These are phyloP conservation scores for Colletotrichum australisinense DNA, from an alignment of 2,329 filamentous ascomycete species.

Conservation along the genomic window DNA sequence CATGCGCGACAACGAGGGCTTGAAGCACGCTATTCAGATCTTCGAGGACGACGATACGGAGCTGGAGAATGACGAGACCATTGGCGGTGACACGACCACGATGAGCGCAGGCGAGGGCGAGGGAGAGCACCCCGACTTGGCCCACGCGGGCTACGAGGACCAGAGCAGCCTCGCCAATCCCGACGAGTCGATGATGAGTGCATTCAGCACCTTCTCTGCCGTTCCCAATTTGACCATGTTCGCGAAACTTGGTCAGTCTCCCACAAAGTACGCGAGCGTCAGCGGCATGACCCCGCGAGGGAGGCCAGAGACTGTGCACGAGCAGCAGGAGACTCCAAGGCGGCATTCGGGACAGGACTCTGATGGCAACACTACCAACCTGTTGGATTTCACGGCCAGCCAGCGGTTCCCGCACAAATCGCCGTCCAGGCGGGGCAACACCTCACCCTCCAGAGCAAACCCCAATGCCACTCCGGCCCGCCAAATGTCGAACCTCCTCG, in stretches of 20 bases:
- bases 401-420: conserved; percentile 61
- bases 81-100: conserved; percentile 30
- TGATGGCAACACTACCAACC: conserved; percentile 74
- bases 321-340: conserved; percentile 46
- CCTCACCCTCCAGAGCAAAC: conserved; percentile 33
- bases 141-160: conserved; percentile 44
- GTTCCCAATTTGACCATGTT: conserved; percentile 90
- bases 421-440: conserved; percentile 52
- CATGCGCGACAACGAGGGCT: conserved; percentile 64
- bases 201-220: conserved; percentile 89
- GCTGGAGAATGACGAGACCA: conserved; percentile 24
- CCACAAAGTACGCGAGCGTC: conserved; percentile 61
- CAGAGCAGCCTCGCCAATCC: conserved; percentile 58
- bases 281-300: conserved; percentile 53
- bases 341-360: conserved; percentile 56
- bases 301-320: conserved; percentile 48
- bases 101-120: conserved; percentile 37
- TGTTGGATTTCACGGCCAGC: conserved; percentile 91
- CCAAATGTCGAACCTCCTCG: conserved; percentile 77
- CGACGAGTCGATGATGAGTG: conserved; percentile 82
- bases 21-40: conserved; percentile 70
- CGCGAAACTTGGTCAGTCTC: conserved; percentile 76
- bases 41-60: conserved; percentile 64
- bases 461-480: conserved; percentile 60
- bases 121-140: conserved; percentile 34